Conservation (phyloP, 495 filamentous ascomycete species). For the Penicillium cataractarum region DNA sequence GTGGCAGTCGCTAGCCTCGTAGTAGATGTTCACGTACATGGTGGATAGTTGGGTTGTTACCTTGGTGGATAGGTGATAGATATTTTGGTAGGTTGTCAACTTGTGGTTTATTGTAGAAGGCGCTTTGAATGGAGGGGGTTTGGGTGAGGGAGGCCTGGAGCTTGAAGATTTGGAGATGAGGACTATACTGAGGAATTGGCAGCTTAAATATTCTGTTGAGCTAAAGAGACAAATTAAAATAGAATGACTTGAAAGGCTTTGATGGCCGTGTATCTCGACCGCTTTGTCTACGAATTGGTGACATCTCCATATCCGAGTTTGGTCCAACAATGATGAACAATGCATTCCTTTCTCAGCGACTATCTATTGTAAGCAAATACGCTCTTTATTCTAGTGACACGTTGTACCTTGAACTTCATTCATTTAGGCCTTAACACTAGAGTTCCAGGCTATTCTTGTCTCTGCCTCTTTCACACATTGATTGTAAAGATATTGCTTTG, state of each 20-base stretch:
- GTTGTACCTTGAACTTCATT: too few species aligned
- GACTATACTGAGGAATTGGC: background rate
- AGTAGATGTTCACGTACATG: slow-evolving; percentile 2
- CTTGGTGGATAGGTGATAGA: background rate
- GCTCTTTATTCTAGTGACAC: too few species aligned
- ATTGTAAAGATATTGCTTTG: background rate
- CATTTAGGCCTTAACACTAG: too few species aligned
- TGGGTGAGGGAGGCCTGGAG: background rate
- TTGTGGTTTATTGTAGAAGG: background rate
- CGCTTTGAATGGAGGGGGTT: background rate
- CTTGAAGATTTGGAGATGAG: background rate
- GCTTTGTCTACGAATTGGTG: background rate
- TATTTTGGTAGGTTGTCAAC: background rate
- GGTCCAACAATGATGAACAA: too few species aligned
- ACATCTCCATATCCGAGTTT: background rate
- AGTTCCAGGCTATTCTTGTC: background rate
- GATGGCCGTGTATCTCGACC: background rate
- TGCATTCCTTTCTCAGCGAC: background rate
- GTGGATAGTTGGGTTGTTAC: too few species aligned
- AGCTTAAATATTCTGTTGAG: background rate
- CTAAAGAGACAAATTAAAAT: background rate
- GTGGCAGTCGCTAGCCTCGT: background rate
- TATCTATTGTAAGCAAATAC: background rate
- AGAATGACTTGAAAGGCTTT: background rate
- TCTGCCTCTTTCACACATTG: background rate